Conservation (phyloP, 257 asterid species). For the Solanum lycopersicoides region DNA sequence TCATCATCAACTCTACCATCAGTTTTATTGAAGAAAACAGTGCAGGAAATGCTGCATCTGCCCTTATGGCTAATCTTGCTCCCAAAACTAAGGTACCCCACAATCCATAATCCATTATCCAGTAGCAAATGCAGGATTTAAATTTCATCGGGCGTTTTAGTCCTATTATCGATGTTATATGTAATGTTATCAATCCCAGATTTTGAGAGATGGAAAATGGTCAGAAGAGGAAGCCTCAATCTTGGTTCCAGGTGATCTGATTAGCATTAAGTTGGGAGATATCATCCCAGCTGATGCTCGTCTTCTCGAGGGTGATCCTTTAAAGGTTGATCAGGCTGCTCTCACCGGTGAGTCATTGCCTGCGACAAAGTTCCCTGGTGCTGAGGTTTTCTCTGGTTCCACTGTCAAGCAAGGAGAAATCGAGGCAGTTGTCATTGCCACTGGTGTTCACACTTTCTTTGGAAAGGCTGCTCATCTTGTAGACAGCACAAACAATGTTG, state of each 20-base stretch:
- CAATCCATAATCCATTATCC: not conserved
- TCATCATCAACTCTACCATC: conserved; percentile 79
- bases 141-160: not conserved
- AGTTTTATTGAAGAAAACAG: conserved; percentile 79
- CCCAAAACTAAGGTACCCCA: conserved; percentile 69
- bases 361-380: conserved; percentile 65
- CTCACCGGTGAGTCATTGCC: conserved; percentile 90
- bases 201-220: conserved; percentile 89
- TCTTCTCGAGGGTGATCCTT: conserved; percentile 83
- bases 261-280: conserved; percentile 83
- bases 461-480: conserved; percentile 98
- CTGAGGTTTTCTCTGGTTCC: conserved; percentile 81
- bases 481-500: conserved; percentile 86
- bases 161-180: not conserved
- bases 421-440: conserved; percentile 85
- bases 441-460: conserved; percentile 92
- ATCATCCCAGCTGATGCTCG: conserved; percentile 93
- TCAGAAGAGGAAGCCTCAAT: conserved; percentile 68
- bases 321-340: conserved; percentile 83
- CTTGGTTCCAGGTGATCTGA: conserved; percentile 85
- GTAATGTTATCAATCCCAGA: conserved; percentile 11
- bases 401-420: conserved; percentile 93
- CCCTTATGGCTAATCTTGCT: conserved; percentile 92
- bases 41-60: conserved; percentile 90
- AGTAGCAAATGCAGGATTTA: fast-evolving